Evolutionary conservation across 495 filamentous ascomycete species (phyloP), one percentile per base, ranked within the genome.

Genomic region (Lindgomyces ingoldianus): DNA sequence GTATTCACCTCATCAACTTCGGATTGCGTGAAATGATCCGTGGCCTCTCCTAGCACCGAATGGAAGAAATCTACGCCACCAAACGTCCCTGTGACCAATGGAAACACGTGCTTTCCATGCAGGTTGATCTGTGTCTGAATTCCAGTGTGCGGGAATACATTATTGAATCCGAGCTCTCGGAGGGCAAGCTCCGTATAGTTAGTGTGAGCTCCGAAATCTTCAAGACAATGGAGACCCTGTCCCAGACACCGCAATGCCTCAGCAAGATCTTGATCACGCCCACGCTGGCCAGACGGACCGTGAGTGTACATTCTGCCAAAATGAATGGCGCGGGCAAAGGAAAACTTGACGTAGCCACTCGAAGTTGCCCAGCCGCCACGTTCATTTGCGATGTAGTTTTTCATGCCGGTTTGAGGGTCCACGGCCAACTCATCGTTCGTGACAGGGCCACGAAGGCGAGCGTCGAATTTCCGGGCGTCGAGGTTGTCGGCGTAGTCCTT

Each of bases 371-470:
- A 93, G 52, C 80, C 79, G 2, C 93, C 91, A 8, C 70, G 73
- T 73, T 97, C 94, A 68, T 97, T 98, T 42, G 93, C 89, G 64
- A 98, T 97, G 75, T 98, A 98, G 73, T 98, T 97, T 77, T 98
- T 98, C 93, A 98, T 96, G 12, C 91, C 92, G 3, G 92, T 96
- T 3, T 87, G 74, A 3, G 79, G 81, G 71, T 98, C 94, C 51
- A 98, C 83, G 27, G 91, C 88, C 21, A 96, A 85, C 70, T 98
- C 94, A 22, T 83, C 72, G 0, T 84, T 84, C 45, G 81, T 77
- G 16, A 98, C 84, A 0, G 90, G 93, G 1, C 84, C 85, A 36
- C 94, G 85, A 11, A 98, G 83, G 11, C 94, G 87, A n/a, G 81
- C 76, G 71, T 98, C 94, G 71, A 83, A 96, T 67, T 89, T 81